Evolutionary conservation across 768 basidiomycete species (phyloP).

Genomic region (Pulveroboletus sp.): DNA sequence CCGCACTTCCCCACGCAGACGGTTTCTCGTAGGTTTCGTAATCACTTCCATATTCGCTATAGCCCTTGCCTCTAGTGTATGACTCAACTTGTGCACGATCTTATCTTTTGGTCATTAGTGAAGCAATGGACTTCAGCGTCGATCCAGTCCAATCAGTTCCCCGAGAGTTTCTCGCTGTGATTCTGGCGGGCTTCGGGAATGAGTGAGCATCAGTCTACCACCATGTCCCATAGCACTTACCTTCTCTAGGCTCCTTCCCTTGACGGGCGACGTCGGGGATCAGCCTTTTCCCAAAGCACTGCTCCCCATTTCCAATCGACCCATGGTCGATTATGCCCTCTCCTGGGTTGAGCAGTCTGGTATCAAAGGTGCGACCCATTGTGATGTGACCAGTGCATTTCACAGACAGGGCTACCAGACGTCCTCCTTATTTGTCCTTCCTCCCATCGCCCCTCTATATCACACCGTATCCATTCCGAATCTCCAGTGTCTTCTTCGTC

Average conservation of each 20-base stretch:
- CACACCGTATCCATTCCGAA: conserved; percentile 82
- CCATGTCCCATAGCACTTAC: not conserved
- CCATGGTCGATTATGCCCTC: conserved; percentile 79
- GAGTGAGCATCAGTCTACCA: conserved; percentile 48
- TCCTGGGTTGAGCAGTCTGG: conserved; percentile 87
- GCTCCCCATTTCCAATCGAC: conserved; percentile 82
- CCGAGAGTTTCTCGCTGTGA: conserved; percentile 82
- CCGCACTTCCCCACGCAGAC: no score
- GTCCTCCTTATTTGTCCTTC: conserved; percentile 83
- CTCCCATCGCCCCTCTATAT: conserved; percentile 68
- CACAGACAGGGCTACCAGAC: conserved; percentile 44
- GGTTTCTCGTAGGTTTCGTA: no score
- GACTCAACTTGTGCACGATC: no score
- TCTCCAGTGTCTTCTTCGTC: conserved; percentile 57
- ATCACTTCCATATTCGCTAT: no score
- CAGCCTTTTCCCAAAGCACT: conserved; percentile 84
- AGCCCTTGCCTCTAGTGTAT: no score
- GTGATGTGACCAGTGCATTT: conserved; percentile 4
- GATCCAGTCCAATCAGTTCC: conserved; percentile 49
- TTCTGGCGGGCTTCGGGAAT: conserved; percentile 90
- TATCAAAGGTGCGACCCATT: conserved; percentile 57
- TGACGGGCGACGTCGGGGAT: conserved; percentile 76
- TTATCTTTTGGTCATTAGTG: no score
- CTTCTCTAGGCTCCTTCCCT: conserved; percentile 56
- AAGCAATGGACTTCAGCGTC: conserved; percentile 61